These are phyloP conservation scores for Emergomyces orientalis DNA, from an alignment of 2,329 filamentous ascomycete species.

Conservation along the genomic window DNA sequence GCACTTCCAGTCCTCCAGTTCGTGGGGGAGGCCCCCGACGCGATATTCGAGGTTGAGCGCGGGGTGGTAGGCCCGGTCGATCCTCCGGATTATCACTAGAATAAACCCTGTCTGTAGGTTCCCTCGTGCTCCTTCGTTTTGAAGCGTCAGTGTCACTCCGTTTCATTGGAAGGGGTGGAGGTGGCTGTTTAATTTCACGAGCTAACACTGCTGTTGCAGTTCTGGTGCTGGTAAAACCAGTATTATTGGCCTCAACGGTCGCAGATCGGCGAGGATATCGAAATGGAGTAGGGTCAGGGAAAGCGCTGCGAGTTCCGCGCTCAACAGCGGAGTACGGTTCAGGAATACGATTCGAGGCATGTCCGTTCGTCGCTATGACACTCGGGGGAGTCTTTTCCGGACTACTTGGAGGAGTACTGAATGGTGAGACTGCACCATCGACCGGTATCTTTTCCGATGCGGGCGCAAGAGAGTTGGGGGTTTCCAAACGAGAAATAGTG, in stretches of 20 bases:
- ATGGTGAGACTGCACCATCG: slow-evolving; percentile 59
- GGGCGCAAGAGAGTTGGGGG: slow-evolving; percentile 21
- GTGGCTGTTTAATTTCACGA: slow-evolving; percentile 12
- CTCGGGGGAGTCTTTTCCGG: slow-evolving; percentile 43
- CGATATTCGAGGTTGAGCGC: slow-evolving; percentile 18
- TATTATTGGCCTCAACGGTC: slow-evolving; percentile 15
- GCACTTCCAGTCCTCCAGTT: slow-evolving; percentile 1
- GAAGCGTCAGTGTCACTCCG: slow-evolving; percentile 18
- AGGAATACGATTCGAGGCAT: slow-evolving; percentile 3
- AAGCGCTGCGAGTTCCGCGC: background rate
- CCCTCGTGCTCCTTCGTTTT: slow-evolving; percentile 15
- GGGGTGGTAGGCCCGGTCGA: slow-evolving; percentile 43
- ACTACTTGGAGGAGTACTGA: slow-evolving; percentile 75
- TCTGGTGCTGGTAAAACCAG: slow-evolving; percentile 24
- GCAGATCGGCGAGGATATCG: slow-evolving; percentile 11
- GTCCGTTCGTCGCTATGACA: background rate
- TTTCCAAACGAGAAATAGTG: slow-evolving; percentile 29
- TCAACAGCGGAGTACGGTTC: slow-evolving; percentile 8
- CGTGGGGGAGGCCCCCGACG: slow-evolving; percentile 15
- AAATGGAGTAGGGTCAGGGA: background rate
- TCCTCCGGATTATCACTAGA: slow-evolving; percentile 30
- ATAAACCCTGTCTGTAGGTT: slow-evolving; percentile 27
- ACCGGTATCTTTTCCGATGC: slow-evolving; percentile 21
- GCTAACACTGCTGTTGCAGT: slow-evolving; percentile 26
- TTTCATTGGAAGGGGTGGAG: slow-evolving; percentile 19